phyloP scores from a whole-genome alignment of 805 yeast genomes.

The Lipomyces japonicus region DNA sequence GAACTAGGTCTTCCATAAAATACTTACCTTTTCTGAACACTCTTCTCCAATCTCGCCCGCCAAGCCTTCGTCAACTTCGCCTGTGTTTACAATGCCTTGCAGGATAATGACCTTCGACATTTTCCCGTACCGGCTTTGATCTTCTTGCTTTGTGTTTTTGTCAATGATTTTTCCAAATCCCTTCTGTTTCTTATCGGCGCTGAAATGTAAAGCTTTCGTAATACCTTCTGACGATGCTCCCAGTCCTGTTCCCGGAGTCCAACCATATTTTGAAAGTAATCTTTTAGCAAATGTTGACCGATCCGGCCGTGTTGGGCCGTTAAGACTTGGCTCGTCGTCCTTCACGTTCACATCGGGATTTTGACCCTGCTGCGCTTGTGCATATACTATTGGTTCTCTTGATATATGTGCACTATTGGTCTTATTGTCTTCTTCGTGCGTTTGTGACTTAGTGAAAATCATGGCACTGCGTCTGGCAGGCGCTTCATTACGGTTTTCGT shows the following conservation, averaged over 20 bases:
- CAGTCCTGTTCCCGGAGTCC: constrained; percentile 29
- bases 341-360: background rate
- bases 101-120: constrained; percentile 19
- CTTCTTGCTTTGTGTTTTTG: constrained; percentile 30
- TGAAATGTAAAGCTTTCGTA: constrained; percentile 23
- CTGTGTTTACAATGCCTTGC: constrained; percentile 10
- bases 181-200: constrained; percentile 22
- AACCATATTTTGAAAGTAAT: constrained; percentile 25
- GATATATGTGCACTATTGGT: too few relatives aligned
- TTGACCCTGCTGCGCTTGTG: background rate
- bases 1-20: background rate
- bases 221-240: constrained; percentile 23
- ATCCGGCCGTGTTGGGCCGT: too few relatives aligned
- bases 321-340: background rate
- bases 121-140: constrained; percentile 16
- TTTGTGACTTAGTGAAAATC: background rate
- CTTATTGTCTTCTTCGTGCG: background rate
- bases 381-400: too few relatives aligned
- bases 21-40: constrained; percentile 19
- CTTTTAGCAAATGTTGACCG: constrained; percentile 23
- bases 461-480: too few relatives aligned
- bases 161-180: constrained; percentile 27
- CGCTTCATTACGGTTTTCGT: too few relatives aligned
- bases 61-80: constrained; percentile 19
- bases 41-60: constrained; percentile 26